Conservation (phyloP, 305 asterid species). For the Galium porrigens region DNA sequence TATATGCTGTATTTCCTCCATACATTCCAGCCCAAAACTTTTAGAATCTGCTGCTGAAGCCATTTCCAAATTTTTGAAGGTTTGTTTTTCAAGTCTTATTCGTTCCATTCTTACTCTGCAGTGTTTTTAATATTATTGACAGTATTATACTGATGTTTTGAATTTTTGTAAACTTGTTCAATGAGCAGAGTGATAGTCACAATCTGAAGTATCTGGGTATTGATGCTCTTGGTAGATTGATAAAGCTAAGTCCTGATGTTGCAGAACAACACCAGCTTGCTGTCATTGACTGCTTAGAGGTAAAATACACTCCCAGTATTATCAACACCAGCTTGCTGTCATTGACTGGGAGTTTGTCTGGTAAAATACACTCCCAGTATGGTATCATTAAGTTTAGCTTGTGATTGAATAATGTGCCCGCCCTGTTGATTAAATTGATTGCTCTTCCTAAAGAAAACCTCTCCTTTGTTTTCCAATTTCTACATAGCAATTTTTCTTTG, state of each 20-base stretch:
- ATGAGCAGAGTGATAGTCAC: conserved; percentile 90
- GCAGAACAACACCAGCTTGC: conserved; percentile 98
- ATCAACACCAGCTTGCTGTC: no score
- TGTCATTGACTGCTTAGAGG: conserved; percentile 98
- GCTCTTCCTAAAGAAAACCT: not conserved
- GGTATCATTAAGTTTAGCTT: no score
- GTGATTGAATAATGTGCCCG: no score
- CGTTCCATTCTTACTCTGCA: not conserved
- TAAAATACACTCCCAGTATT: conserved; percentile 6
- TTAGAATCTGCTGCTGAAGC: conserved; percentile 92
- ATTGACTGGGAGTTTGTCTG: no score
- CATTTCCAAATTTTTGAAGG: conserved; percentile 82
- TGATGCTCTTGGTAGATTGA: conserved; percentile 91
- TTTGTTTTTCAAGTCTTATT: conserved; percentile 21
- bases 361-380: conserved; percentile 18
- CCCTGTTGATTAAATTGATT: not conserved
- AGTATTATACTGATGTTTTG: conserved; percentile 2
- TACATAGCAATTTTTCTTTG: not conserved
- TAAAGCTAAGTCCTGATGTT: conserved; percentile 84
- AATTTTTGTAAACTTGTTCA: conserved; percentile 16
- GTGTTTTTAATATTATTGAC: not conserved
- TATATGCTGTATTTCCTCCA: conserved; percentile 80
- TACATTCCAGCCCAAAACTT: conserved; percentile 82
- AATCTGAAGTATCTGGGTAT: conserved; percentile 95
- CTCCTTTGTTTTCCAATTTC: not conserved